Conservation (phyloP, 257 asterid genomes). For the Thymus mandschuricus region DNA sequence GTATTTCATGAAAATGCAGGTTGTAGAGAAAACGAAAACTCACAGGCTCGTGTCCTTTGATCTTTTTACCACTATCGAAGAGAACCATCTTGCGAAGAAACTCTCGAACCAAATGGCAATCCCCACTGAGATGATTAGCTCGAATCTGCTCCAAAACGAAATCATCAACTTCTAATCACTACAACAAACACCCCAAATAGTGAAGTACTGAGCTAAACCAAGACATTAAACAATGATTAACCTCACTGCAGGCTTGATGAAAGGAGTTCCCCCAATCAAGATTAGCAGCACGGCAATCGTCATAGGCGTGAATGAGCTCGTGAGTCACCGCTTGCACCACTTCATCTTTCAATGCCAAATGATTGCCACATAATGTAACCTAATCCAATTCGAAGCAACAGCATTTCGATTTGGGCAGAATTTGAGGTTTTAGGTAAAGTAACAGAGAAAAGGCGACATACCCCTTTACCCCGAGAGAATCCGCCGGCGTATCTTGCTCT, state of each 20-base stretch:
- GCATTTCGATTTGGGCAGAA: not conserved
- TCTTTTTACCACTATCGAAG: constrained; percentile 55
- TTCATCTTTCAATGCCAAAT: constrained; percentile 66
- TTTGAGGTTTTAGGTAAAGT: too few species aligned
- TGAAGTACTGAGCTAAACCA: not conserved
- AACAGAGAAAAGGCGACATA: not conserved
- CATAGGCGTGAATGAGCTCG: constrained; percentile 94
- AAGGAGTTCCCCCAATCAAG: constrained; percentile 78
- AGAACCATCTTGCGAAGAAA: constrained; percentile 57
- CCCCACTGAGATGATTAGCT: constrained; percentile 93
- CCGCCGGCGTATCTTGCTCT: constrained; percentile 48
- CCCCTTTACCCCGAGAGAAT: constrained; percentile 61
- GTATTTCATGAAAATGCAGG: not conserved
- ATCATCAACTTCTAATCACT: not conserved
- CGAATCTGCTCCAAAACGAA: constrained; percentile 55
- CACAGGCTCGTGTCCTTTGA: constrained; percentile 83
- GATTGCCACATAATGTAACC: constrained; percentile 75
- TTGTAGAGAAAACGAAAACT: constrained; percentile 29
- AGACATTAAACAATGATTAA: constrained; percentile 21
- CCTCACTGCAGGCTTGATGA: constrained; percentile 96
- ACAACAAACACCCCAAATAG: not conserved
- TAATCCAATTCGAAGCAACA: constrained; percentile 7
- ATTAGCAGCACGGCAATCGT: constrained; percentile 83
- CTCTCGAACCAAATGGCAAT: constrained; percentile 84
- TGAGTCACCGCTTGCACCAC: constrained; percentile 84